A percentile compares a stretch with the other conserved stretches of the same genome.
These are phyloP conservation scores for Trapa bicornis DNA, from an alignment of 345 rosid genomes.

Conservation along the genomic window DNA sequence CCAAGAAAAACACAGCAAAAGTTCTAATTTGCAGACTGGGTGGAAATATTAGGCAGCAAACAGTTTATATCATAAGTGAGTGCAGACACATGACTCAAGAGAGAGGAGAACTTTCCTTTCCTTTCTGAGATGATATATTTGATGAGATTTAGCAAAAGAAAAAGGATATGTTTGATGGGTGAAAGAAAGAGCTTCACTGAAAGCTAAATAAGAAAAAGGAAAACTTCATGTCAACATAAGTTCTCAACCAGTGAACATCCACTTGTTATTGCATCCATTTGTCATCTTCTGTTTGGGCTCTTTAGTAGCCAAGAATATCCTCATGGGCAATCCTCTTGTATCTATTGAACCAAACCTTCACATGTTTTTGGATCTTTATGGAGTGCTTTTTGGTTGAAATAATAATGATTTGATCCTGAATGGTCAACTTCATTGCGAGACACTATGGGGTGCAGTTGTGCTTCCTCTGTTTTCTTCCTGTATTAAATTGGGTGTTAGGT, in stretches of 20 bases:
- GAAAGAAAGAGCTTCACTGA: conserved; percentile 8
- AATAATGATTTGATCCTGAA: neutral
- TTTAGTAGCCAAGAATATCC: conserved; percentile 11
- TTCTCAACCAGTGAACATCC: conserved; percentile 10
- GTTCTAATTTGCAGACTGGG: neutral
- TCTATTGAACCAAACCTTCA: conserved; percentile 14
- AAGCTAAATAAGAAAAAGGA: conserved; percentile 10
- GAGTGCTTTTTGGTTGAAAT: neutral
- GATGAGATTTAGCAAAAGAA: neutral
- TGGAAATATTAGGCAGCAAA: too few species aligned
- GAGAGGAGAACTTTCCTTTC: neutral
- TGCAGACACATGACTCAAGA: too few species aligned
- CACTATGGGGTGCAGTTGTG: conserved; percentile 16
- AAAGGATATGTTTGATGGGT: neutral
- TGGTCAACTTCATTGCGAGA: neutral
- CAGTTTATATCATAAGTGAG: too few species aligned
- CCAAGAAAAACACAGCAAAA: neutral
- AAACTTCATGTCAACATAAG: neutral
- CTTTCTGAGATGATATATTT: neutral
- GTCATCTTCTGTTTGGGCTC: conserved; percentile 15
- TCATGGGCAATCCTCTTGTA: conserved; percentile 6
- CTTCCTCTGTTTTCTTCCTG: conserved; percentile 29
- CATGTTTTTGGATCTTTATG: conserved; percentile 15
- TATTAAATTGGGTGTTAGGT: conserved; percentile 43
- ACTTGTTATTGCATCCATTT: conserved; percentile 18